Base-by-base conservation (phyloP, 805 yeast species). In the Candida yuanshanica region DNA sequence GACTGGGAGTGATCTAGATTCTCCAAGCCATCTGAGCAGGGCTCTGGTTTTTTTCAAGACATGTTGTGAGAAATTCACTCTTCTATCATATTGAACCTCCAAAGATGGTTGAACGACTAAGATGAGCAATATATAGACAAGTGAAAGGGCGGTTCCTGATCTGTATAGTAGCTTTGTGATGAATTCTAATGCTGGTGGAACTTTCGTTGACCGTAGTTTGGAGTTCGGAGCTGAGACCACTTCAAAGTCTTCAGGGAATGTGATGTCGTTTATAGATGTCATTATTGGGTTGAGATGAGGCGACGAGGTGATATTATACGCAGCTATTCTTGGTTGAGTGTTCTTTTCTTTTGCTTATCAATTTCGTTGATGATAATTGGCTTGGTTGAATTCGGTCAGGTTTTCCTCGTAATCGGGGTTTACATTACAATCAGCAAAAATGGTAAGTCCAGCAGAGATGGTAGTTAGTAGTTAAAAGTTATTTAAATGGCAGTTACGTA, bases 41-140 rank as follows among this genome's bases (percentile, higher is more conserved):
- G 51, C 56, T 18, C 68, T 50, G 20, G 68, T 45, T 20, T 52
- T 53, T 3, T 50, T 22, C 12, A 67, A 55, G 1, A 60, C 62
- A 32, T 45, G 50, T 3, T 50, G 46, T 11, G 62, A 45, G 8
- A 68, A 56, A 4, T 64, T 65, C 2, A 52, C 38, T 34, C 80
- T 56, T 46, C 75, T 64, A 6, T 60, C 61, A 45, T 59, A 69
- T 21, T 65, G 68, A 5, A 59, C 39, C 13, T 61, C 59, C 6
- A 74, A 37, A 17, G 65, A 45, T 3, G 80, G 80, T 39, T 65
- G 65, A 11, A 75, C 36, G 4, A 62, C 50, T 7, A 64, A 46
- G 13, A 67, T 55, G 8, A 64, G 60, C 1, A 65, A 13, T 5
- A 58, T 34, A 41, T 63, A 67, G 1, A 64, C 45, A 0, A 56